Evolutionary conservation across 768 basidiomycete genomes (phyloP), one percentile per base, ranked within the genome.

Genomic region (Leccinum variicolor): DNA sequence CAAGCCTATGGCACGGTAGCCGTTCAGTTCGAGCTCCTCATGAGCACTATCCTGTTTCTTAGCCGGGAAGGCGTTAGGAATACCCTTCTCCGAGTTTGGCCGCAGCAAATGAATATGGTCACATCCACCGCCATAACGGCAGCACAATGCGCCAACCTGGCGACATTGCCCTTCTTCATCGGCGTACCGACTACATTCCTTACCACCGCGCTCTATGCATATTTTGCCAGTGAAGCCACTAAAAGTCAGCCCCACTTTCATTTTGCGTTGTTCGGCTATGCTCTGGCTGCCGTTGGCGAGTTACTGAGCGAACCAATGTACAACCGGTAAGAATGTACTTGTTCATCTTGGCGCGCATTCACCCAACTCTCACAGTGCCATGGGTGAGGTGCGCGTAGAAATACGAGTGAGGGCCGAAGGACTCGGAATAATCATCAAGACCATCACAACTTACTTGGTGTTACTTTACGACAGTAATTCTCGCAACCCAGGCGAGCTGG

Each of bases 41-140:
- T 91, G 48, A 91, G 88, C 63, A 94, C 94, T 11, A 90, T 95
- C 65, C 78, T 98, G 46, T 98, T 98, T 71, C 79, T 98, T 8
- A 87, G 89, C 33, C 80, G 97, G n/a, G 97, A 99, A 71, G 96
- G 95, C 17, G 82, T 98, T 8, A 81, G 97, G 41, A 92, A 89
- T 69, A 86, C 91, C 6, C 80, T 97, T 5, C 78, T 97, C 15
- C 83, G 94, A n/a, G 79, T 78, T 33, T 69, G 71, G 59, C 61
- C 72, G 3, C 59, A 68, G 23, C 57, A 65, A 34, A 51, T 53
- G 26, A 28, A 46, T 29, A 43, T 47, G 8, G 50, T 54, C 56
- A 39, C 51, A 26, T 54, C 56, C 5, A 52, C 53, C 4, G 21
- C 45, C 23, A 31, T 54, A 33, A 31, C 43, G 9, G 26, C 34